Evolutionary conservation across 768 basidiomycete genomes (phyloP), one percentile per base, ranked within the genome.

Genomic region (Mycena latifolia): DNA sequence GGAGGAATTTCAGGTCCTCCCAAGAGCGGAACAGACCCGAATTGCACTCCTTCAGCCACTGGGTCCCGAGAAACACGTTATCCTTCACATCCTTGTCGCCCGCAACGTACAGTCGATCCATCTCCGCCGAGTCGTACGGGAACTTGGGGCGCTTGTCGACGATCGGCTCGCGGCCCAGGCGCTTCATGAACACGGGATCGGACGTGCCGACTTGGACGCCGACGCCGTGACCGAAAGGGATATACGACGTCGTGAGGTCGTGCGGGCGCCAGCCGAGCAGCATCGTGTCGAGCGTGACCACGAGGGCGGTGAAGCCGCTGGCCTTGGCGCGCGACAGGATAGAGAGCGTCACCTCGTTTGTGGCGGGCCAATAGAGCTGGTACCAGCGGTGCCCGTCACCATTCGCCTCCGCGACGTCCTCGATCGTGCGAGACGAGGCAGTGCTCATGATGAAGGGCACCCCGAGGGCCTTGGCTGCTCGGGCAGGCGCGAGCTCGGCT

Each of bases 291-390:
- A 94, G 81, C 0, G 93, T 94, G 67, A 95, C 82, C n/a, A 94
- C 86, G 37, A 94, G 88, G 17, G n/a, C n/a, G n/a, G n/a, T n/a
- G n/a, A n/a, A n/a, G n/a, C n/a, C n/a, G n/a, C n/a, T n/a, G n/a
- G n/a, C n/a, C n/a, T n/a, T n/a, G n/a, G n/a, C n/a, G n/a, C n/a
- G n/a, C n/a, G n/a, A n/a, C n/a, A n/a, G n/a, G n/a, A n/a, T n/a
- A n/a, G n/a, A n/a, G n/a, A n/a, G n/a, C n/a, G n/a, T n/a, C n/a
- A n/a, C n/a, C n/a, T n/a, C n/a, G n/a, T n/a, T n/a, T n/a, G n/a
- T n/a, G n/a, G n/a, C n/a, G n/a, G n/a, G n/a, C n/a, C n/a, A 92
- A 75, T 95, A 94, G 1, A 94, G 83, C 74, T 95, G 93, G 75
- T 86, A 94, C 92, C 92, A 94, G 35, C 93, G 82, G 33, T 85